Evolutionary conservation across 768 basidiomycete species (phyloP).

Genomic region (Mycena indigotica): DNA sequence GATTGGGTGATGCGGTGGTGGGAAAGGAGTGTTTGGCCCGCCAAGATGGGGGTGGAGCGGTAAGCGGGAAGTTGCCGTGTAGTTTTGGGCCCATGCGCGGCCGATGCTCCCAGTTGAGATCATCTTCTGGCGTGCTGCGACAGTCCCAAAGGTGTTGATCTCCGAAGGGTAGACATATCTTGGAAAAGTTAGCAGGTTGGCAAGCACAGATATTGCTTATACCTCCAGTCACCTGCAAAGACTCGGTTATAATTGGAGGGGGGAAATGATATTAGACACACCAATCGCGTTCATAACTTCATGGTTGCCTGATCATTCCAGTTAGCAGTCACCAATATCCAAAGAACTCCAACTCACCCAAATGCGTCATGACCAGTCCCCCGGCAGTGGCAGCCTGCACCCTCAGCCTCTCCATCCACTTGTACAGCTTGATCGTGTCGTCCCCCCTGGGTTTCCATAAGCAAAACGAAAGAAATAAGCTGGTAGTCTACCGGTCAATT

Average conservation of each 20-base stretch:
- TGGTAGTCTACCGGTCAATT: slow-evolving; percentile 71
- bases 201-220: slow-evolving; percentile 8
- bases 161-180: slow-evolving; percentile 87
- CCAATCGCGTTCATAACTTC: slow-evolving; percentile 94
- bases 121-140: slow-evolving; percentile 70
- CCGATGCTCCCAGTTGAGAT: slow-evolving; percentile 79
- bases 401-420: slow-evolving; percentile 82
- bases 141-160: slow-evolving; percentile 77
- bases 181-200: neutral
- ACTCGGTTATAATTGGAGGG: slow-evolving; percentile 5
- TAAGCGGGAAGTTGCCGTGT: slow-evolving; percentile 77
- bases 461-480: neutral
- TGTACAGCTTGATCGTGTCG: slow-evolving; percentile 85
- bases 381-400: slow-evolving; percentile 69
- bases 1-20: slow-evolving; percentile 34
- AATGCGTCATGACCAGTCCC: slow-evolving; percentile 71
- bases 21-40: slow-evolving; percentile 64
- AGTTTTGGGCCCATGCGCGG: slow-evolving; percentile 82
- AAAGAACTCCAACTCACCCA: slow-evolving; percentile 41
- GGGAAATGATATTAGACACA: slow-evolving; percentile 29
- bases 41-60: slow-evolving; percentile 76
- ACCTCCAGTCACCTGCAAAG: slow-evolving; percentile 82
- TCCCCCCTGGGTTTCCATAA: slow-evolving; percentile 59
- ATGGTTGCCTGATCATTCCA: slow-evolving; percentile 69
- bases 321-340: neutral